Evolutionary conservation across 1,284 basidiomycete species (phyloP).

Genomic region (Apiotrichum domesticum): DNA sequence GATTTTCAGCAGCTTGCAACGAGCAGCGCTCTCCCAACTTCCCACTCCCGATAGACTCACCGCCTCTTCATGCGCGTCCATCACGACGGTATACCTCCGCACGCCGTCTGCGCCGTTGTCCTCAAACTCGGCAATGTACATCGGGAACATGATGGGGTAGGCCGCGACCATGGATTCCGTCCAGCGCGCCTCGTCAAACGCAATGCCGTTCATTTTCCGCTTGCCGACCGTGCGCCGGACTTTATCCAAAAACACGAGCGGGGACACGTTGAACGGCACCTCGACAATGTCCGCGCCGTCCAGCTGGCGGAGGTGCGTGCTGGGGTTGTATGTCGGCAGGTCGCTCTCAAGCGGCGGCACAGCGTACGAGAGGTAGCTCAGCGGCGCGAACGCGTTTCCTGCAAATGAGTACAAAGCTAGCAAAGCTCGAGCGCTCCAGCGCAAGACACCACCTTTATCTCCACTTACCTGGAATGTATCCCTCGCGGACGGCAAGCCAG

Average conservation of each 20-base stretch:
- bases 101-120: slow-evolving; percentile 18
- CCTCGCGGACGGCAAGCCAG: slow-evolving; percentile 28
- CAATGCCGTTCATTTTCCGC: slow-evolving; percentile 18
- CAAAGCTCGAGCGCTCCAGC: no score
- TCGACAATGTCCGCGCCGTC: slow-evolving; percentile 60
- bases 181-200: slow-evolving; percentile 23
- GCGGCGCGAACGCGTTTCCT: slow-evolving; percentile 45
- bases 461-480: slow-evolving; percentile 35
- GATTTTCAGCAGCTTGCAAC: no score
- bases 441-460: no score
- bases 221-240: slow-evolving; percentile 24
- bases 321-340: slow-evolving; percentile 34
- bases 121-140: slow-evolving; percentile 44
- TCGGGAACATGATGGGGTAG: slow-evolving; percentile 45
- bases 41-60: slow-evolving; percentile 12
- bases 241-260: slow-evolving; percentile 28
- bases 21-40: not conserved
- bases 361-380: slow-evolving; percentile 42
- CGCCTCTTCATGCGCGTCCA: slow-evolving; percentile 39
- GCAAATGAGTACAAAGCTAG: not conserved
- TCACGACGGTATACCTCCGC: slow-evolving; percentile 29
- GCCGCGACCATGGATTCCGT: slow-evolving; percentile 37
- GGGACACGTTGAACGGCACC: slow-evolving; percentile 51
- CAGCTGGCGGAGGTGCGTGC: slow-evolving; percentile 52
- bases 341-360: slow-evolving; percentile 28